Evolutionary conservation across 164 flowering plant genomes (phyloP), one percentile per base, ranked within the genome.

Genomic region (Macadamia integrifolia): DNA sequence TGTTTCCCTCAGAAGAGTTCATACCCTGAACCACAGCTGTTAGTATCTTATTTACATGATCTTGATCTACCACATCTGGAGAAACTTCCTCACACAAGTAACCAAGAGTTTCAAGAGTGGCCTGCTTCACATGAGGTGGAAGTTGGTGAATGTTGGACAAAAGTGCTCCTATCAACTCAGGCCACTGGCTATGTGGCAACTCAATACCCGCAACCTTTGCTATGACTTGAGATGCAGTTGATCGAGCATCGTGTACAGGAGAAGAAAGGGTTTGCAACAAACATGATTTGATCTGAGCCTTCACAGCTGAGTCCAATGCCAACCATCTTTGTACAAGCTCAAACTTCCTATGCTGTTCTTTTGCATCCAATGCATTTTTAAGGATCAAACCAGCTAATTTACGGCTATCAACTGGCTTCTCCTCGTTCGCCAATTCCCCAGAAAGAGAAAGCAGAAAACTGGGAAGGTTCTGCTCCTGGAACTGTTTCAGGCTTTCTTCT

Each of bases 1-100:
- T 77, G 72, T 71, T 83, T 13, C 49, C 69, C 59, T 86, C 87
- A 4, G 86, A 64, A 23, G 86, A 65, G 50, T 71, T 84, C 87
- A 86, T 84, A 15, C 86, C 87, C 61, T 86, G 89, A 60, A 86
- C 85, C 0, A 86, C 89, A 35, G 89, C 87, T 35, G 89, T 86
- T 28, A 86, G 85, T 66, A 86, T 82, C 64, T 78, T 79, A 72
- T 86, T 86, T 17, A 86, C 87, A 60, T 86, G 83, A 62, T 82
- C 89, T 68, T 86, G 87, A 29, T 79, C 87, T 40, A 86, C 81
- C 13, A 77, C 80, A 65, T 84, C 86, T 6, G 89, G 73, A 48
- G 89, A 80, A 13, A 86, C 87, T 76, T 86, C 89, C 73, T 86
- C 89, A 67, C 89, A 86, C 43, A 86, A 58, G 60, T 86, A 86